phyloP scores from a whole-genome alignment of 345 rosid genomes.

The Eutrema japonicum region DNA sequence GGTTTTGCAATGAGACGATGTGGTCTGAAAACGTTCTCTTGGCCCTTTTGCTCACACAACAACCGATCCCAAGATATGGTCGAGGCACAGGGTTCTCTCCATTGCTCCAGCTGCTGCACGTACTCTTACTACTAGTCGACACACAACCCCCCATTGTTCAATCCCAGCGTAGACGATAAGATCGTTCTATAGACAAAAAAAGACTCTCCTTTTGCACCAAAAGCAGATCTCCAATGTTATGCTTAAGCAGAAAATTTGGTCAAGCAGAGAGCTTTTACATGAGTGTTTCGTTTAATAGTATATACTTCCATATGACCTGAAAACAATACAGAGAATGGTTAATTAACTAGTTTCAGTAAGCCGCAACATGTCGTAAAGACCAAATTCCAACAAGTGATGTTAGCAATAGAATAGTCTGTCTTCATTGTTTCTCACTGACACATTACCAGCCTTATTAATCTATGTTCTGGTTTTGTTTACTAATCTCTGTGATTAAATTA shows the following conservation, averaged over 20 bases:
- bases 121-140: constrained; percentile 85
- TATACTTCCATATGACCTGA: constrained; percentile 42
- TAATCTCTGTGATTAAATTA: constrained; percentile 24
- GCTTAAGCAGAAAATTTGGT: constrained; percentile 46
- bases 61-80: constrained; percentile 56
- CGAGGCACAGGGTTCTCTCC: constrained; percentile 57
- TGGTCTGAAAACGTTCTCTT: constrained; percentile 85
- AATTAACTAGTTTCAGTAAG: constrained; percentile 38
- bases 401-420: constrained; percentile 49
- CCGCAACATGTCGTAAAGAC: constrained; percentile 43
- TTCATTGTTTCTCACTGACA: constrained; percentile 19
- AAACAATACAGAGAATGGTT: constrained; percentile 47
- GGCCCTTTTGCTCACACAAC: constrained; percentile 52
- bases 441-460: constrained; percentile 22
- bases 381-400: constrained; percentile 61
- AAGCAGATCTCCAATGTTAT: constrained; percentile 48
- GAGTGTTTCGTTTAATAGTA: constrained; percentile 21
- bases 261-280: constrained; percentile 38
- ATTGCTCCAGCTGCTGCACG: constrained; percentile 81
- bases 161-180: constrained; percentile 17
- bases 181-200: constrained; percentile 33
- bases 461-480: constrained; percentile 29
- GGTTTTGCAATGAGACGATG: constrained; percentile 57
- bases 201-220: constrained; percentile 34
- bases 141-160: constrained; percentile 90